Percentiles rank a stretch among this genome's conserved stretches.
phyloP scores from a whole-genome alignment of 2,329 filamentous ascomycete genomes.

The Nigrograna mackinnonii region DNA sequence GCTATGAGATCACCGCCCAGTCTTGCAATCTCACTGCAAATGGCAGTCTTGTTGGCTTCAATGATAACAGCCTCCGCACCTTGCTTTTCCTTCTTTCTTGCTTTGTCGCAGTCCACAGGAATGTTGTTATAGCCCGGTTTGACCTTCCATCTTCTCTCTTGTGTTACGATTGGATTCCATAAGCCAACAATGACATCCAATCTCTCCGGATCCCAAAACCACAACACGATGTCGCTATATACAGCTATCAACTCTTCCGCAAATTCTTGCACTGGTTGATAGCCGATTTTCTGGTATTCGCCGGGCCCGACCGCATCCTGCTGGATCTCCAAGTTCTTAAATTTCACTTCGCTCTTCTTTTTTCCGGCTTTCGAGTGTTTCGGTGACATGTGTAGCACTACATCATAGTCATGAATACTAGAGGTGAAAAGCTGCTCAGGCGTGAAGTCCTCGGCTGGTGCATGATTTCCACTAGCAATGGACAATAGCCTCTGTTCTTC shows the following conservation, averaged over 20 bases:
- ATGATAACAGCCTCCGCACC: constrained; percentile 53
- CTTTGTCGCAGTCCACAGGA: constrained; percentile 52
- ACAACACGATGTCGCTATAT: constrained; percentile 73
- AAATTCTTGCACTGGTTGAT: constrained; percentile 66
- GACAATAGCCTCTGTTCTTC: constrained; percentile 54
- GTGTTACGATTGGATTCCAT: constrained; percentile 63
- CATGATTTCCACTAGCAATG: constrained; percentile 4
- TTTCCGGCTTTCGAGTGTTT: constrained; percentile 49
- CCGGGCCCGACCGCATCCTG: constrained; percentile 30
- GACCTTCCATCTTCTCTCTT: constrained; percentile 66
- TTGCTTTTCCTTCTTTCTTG: constrained; percentile 19
- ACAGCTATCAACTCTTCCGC: constrained; percentile 67
- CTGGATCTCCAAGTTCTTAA: constrained; percentile 78
- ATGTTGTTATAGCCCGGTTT: constrained; percentile 71
- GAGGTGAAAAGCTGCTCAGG: constrained; percentile 70
- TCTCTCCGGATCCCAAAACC: constrained; percentile 71
- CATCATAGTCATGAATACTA: constrained; percentile 78
- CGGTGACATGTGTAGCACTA: constrained; percentile 73
- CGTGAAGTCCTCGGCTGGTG: constrained; percentile 29
- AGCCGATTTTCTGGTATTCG: constrained; percentile 52
- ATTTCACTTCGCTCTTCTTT: constrained; percentile 53
- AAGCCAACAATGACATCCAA: constrained; percentile 65
- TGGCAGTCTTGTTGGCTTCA: constrained; percentile 67
- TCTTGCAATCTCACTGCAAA: constrained; percentile 73
- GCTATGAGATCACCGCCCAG: constrained; percentile 63